phyloP scores from a whole-genome alignment of 2,329 filamentous ascomycete species.

The Sporothrix dimorphospora region DNA sequence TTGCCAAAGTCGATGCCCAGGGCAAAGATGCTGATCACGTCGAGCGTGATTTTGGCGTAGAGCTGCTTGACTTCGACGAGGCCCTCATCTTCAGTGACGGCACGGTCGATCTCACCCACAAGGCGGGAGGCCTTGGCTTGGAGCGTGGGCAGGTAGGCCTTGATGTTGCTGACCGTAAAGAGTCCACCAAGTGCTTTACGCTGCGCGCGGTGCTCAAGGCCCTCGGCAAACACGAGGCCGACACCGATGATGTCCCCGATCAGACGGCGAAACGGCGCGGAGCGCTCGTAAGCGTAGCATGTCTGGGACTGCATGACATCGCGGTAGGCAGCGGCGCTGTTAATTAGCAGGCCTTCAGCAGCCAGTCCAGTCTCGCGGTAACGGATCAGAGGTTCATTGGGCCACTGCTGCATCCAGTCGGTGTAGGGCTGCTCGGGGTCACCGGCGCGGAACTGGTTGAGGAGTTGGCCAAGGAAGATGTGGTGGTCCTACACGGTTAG shows the following conservation, averaged over 20 bases:
- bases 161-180: constrained; percentile 44
- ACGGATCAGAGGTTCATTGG: constrained; percentile 43
- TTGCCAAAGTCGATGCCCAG: constrained; percentile 43
- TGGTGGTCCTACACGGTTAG: constrained; percentile 28
- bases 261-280: constrained; percentile 41
- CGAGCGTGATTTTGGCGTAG: constrained; percentile 42
- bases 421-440: constrained; percentile 30
- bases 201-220: constrained; percentile 42
- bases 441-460: constrained; percentile 26
- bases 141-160: constrained; percentile 45
- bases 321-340: constrained; percentile 43
- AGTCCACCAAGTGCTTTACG: constrained; percentile 41
- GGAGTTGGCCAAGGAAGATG: constrained; percentile 29
- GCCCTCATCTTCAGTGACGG: constrained; percentile 26
- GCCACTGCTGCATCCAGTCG: constrained; percentile 30
- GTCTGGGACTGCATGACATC: constrained; percentile 45
- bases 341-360: constrained; percentile 45
- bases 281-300: constrained; percentile 46
- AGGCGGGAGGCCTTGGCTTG: constrained; percentile 41
- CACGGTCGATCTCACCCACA: constrained; percentile 26
- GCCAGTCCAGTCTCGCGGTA: constrained; percentile 42
- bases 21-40: constrained; percentile 42
- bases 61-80: constrained; percentile 39
- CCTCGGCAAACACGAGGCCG: constrained; percentile 46
- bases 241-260: constrained; percentile 44